These are phyloP conservation scores for Ascocoryne sarcoides DNA, from an alignment of 2,329 filamentous ascomycete genomes.

Conservation along the genomic window DNA sequence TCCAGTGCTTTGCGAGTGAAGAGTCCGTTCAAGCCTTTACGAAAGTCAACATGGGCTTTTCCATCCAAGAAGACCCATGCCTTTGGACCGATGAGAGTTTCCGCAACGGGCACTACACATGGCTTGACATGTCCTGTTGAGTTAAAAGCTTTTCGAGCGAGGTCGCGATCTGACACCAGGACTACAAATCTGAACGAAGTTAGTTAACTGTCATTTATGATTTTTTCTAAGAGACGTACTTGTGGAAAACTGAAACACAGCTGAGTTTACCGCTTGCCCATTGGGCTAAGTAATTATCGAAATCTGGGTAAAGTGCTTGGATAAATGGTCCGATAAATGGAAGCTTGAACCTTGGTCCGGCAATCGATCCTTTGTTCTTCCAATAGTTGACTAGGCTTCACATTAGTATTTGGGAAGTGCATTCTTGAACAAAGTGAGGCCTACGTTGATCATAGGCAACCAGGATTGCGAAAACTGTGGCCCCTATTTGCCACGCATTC, in stretches of 20 bases:
- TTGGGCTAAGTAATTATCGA: constrained; percentile 64
- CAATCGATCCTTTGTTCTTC: constrained; percentile 50
- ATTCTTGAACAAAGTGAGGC: neutral
- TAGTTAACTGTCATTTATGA: no score
- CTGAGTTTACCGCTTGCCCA: constrained; percentile 72
- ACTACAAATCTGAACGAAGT: constrained; percentile 57
- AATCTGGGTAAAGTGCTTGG: constrained; percentile 65
- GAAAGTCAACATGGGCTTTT: constrained; percentile 67
- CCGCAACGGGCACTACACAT: constrained; percentile 67
- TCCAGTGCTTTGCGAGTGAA: constrained; percentile 66
- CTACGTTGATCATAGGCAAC: constrained; percentile 35
- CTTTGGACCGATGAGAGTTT: constrained; percentile 61
- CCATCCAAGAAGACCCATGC: constrained; percentile 78
- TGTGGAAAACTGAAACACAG: constrained; percentile 80
- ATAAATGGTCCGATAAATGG: constrained; percentile 70
- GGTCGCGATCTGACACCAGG: constrained; percentile 66
- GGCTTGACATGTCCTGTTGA: constrained; percentile 67
- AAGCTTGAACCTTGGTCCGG: constrained; percentile 55
- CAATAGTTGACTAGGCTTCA: constrained; percentile 46
- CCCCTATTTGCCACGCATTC: constrained; percentile 25
- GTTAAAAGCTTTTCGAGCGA: constrained; percentile 76
- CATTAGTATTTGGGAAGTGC: neutral
- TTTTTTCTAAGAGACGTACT: constrained; percentile 44
- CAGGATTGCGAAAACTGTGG: constrained; percentile 28
- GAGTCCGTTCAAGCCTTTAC: constrained; percentile 63